Evolutionary conservation across 768 basidiomycete species (phyloP).

Genomic region (Boletus bicolor): DNA sequence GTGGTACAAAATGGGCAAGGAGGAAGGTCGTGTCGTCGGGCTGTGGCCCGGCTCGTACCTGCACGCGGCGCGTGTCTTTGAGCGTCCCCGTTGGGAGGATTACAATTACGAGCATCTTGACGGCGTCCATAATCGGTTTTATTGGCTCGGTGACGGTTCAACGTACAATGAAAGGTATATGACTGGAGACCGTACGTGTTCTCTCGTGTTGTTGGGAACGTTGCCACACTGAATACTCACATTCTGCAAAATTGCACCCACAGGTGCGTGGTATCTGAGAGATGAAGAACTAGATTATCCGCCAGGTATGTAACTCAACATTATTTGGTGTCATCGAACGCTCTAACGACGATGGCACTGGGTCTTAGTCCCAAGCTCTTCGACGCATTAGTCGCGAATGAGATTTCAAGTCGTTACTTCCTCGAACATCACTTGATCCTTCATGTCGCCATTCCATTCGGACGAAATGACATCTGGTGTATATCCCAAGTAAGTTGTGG

Average conservation of each 20-base stretch:
- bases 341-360: not conserved
- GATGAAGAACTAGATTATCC: slow-evolving; percentile 14
- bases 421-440: not conserved
- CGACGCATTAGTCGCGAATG: not conserved
- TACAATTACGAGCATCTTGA: slow-evolving; percentile 50
- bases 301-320: slow-evolving; percentile 2
- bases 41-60: slow-evolving; percentile 61
- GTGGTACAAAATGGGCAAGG: slow-evolving; percentile 63
- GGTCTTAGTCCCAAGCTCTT: not conserved
- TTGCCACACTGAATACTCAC: not conserved
- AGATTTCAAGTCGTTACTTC: not conserved
- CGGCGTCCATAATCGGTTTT: slow-evolving; percentile 43
- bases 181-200: slow-evolving; percentile 35
- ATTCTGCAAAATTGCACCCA: not conserved
- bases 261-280: slow-evolving; percentile 16
- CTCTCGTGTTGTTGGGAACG: not conserved
- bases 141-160: slow-evolving; percentile 62
- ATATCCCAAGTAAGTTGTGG: not conserved
- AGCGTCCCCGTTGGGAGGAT: slow-evolving; percentile 64
- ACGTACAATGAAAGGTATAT: slow-evolving; percentile 48
- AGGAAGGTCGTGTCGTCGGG: slow-evolving; percentile 51
- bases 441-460: not conserved
- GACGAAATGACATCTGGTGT: not conserved
- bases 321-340: not conserved
- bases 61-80: slow-evolving; percentile 47